Percentiles rank a stretch among this genome's conserved stretches.
Conservation (phyloP, 192 early-diverging fungal genomes). For the Phycomyces nitens region DNA sequence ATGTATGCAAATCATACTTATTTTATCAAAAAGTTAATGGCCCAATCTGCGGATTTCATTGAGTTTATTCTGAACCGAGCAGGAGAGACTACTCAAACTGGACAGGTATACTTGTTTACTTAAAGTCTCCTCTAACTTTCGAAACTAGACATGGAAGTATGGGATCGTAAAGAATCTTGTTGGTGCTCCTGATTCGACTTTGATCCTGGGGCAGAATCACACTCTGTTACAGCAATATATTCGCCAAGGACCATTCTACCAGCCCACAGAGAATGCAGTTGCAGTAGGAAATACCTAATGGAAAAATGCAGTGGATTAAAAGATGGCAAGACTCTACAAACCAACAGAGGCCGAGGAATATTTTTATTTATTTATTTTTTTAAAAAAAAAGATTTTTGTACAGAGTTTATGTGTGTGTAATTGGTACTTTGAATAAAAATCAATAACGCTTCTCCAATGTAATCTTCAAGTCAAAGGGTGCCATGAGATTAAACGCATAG, state of each 20-base stretch:
- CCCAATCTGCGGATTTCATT: slow-evolving; percentile 28
- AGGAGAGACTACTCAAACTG: slow-evolving; percentile 25
- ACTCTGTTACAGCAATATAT: slow-evolving; percentile 28
- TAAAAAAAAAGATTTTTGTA: no score
- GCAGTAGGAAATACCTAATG: slow-evolving; percentile 35
- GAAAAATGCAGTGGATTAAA: no score
- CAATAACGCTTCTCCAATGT: no score
- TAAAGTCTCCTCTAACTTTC: neutral
- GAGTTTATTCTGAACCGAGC: slow-evolving; percentile 38
- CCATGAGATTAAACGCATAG: no score
- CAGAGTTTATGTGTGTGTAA: no score
- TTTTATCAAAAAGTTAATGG: slow-evolving; percentile 11
- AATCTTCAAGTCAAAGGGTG: no score
- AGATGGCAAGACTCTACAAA: no score
- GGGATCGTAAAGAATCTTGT: slow-evolving; percentile 27
- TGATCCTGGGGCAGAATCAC: slow-evolving; percentile 19
- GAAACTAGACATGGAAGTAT: slow-evolving; percentile 38
- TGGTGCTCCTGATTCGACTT: slow-evolving; percentile 6
- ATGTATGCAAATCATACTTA: neutral
- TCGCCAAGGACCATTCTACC: slow-evolving; percentile 35
- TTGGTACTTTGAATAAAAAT: no score
- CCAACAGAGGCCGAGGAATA: no score
- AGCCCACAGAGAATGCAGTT: slow-evolving; percentile 16
- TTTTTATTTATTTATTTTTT: no score
- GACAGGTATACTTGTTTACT: slow-evolving; percentile 34